Evolutionary conservation across 495 filamentous ascomycete genomes (phyloP).

Genomic region (Podospora appendiculata): DNA sequence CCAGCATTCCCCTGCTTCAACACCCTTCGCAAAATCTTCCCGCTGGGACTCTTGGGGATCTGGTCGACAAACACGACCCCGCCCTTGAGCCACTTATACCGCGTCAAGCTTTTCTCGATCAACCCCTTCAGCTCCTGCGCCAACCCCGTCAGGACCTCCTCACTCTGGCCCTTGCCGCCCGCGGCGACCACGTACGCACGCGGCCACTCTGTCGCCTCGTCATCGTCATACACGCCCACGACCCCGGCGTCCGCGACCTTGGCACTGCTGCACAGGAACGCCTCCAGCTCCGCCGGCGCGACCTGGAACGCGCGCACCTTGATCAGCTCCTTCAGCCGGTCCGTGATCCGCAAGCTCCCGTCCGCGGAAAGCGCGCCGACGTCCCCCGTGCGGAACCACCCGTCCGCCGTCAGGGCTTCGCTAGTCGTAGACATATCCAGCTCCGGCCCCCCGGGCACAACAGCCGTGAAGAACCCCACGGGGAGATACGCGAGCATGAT

Average conservation of each 20-base stretch:
- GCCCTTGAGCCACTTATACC: constrained; percentile 60
- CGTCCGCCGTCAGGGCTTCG: constrained; percentile 53
- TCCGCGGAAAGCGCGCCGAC: constrained; percentile 49
- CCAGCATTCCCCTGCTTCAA: constrained; percentile 23
- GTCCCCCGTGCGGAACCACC: constrained; percentile 61
- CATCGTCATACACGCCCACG: constrained; percentile 56
- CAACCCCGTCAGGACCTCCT: constrained; percentile 47
- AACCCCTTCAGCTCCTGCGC: constrained; percentile 26
- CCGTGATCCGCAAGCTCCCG: constrained; percentile 62
- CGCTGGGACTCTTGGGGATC: constrained; percentile 61
- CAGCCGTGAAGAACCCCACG: constrained; percentile 11
- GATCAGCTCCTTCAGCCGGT: constrained; percentile 73
- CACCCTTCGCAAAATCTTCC: constrained; percentile 58
- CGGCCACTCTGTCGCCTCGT: constrained; percentile 36
- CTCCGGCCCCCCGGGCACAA: not conserved
- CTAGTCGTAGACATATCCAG: constrained; percentile 38
- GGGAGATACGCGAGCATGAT: constrained; percentile 49
- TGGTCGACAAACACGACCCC: constrained; percentile 54
- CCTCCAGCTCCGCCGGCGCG: constrained; percentile 64
- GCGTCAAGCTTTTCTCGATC: constrained; percentile 53
- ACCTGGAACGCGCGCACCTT: constrained; percentile 68
- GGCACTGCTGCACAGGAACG: constrained; percentile 47
- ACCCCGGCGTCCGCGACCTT: constrained; percentile 58
- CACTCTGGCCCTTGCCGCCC: constrained; percentile 41
- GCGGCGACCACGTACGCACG: constrained; percentile 20